A percentile compares a stretch with the other conserved stretches of the same genome.
phyloP scores from a whole-genome alignment of 495 filamentous ascomycete species.

The Penicillium pancosmium region DNA sequence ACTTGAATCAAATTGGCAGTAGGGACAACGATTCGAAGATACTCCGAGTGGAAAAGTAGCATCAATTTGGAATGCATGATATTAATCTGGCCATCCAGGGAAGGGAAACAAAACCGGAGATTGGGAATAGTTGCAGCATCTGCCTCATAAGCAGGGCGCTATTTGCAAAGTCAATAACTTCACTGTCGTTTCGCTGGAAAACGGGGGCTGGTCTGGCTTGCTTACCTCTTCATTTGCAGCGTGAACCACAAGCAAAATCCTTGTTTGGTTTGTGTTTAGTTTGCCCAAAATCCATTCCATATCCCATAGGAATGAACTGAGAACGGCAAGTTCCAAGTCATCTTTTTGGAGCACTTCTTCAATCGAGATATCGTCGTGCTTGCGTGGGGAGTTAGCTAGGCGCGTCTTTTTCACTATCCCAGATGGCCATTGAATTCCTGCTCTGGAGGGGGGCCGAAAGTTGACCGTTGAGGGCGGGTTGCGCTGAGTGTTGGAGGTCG shows the following conservation, averaged over 20 bases:
- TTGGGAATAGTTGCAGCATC: constrained; percentile 56
- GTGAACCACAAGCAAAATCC: constrained; percentile 70
- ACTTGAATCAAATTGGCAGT: constrained; percentile 78
- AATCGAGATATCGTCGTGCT: constrained; percentile 77
- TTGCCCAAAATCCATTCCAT: constrained; percentile 71
- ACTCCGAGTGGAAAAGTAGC: constrained; percentile 69
- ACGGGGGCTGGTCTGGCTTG: too few species aligned
- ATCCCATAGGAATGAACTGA: constrained; percentile 90
- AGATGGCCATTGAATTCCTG: constrained; percentile 60
- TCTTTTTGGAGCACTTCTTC: constrained; percentile 82
- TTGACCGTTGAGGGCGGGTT: neutral
- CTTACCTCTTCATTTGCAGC: constrained; percentile 62
- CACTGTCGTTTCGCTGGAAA: neutral
- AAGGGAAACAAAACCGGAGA: constrained; percentile 77
- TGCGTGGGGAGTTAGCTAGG: constrained; percentile 56
- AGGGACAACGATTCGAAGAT: constrained; percentile 77
- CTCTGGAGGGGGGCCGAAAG: constrained; percentile 10
- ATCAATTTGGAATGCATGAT: constrained; percentile 92
- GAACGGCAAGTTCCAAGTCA: constrained; percentile 71
- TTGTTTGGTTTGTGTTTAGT: constrained; percentile 53
- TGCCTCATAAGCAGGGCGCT: constrained; percentile 17
- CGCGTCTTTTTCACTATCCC: constrained; percentile 86
- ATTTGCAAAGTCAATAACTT: neutral
- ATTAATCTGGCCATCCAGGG: constrained; percentile 63
- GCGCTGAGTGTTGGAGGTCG: neutral